These are phyloP conservation scores for Neonectria sp. DNA, from an alignment of 2,329 filamentous ascomycete species.

Conservation along the genomic window DNA sequence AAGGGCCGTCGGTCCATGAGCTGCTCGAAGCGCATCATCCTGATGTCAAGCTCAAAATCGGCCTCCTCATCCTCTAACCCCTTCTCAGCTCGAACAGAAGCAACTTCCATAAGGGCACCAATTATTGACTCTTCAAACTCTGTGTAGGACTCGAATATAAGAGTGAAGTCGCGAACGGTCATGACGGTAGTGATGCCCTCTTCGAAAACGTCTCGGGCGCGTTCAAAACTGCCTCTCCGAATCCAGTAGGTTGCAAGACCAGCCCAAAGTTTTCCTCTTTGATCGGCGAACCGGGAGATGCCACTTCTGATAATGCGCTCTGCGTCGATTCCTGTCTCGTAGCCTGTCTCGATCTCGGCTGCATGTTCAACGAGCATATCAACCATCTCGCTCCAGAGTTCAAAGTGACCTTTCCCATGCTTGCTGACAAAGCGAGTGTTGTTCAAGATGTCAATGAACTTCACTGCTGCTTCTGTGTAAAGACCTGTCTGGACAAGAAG, in stretches of 20 bases:
- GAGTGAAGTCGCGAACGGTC: conserved; percentile 97
- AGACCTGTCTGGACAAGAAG: conserved; percentile 84
- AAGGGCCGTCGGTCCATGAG: conserved; percentile 98
- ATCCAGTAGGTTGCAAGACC: conserved; percentile 98
- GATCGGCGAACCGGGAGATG: conserved; percentile 91
- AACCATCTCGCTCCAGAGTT: conserved; percentile 98
- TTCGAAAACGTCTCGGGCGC: conserved; percentile 93
- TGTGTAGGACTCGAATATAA: conserved; percentile 95
- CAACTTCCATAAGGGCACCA: conserved; percentile 89
- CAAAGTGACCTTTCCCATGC: conserved; percentile 93
- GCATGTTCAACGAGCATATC: conserved; percentile 94
- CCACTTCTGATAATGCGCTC: conserved; percentile 95
- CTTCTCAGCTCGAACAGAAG: conserved; percentile 84
- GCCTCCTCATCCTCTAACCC: conserved; percentile 84
- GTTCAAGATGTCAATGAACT: conserved; percentile 93
- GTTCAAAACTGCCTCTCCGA: conserved; percentile 91
- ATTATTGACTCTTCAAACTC: conserved; percentile 99
- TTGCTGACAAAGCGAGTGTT: conserved; percentile 93
- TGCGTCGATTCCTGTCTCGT: conserved; percentile 88
- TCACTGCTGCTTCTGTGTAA: conserved; percentile 92
- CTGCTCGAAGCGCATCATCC: conserved; percentile 98
- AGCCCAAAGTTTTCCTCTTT: conserved; percentile 95
- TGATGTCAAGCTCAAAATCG: conserved; percentile 94
- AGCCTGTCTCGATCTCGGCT: conserved; percentile 84
- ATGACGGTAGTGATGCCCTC: conserved; percentile 98